These are phyloP conservation scores for Chimonanthus salicifolius DNA, from an alignment of 164 flowering plant species.

Conservation along the genomic window DNA sequence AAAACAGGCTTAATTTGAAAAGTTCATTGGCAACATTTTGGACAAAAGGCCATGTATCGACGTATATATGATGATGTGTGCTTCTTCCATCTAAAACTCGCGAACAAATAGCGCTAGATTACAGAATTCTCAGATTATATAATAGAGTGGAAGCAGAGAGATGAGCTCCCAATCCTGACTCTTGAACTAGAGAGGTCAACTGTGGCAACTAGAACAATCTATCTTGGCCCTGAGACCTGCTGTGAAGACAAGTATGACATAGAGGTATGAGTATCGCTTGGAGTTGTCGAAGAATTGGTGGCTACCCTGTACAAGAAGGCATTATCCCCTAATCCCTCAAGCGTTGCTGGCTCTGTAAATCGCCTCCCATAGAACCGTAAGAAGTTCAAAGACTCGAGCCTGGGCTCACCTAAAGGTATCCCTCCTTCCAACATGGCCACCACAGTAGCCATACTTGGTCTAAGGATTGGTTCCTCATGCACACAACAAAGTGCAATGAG, in stretches of 20 bases:
- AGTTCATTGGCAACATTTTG: neutral
- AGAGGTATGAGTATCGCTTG: neutral
- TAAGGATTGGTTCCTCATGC: constrained; percentile 71
- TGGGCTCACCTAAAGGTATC: constrained; percentile 7
- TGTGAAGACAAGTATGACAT: constrained; percentile 10
- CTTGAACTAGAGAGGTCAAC: neutral
- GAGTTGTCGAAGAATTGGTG: neutral
- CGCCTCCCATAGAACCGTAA: constrained; percentile 16
- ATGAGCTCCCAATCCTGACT: neutral
- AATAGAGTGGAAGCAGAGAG: neutral
- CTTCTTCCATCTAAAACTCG: neutral
- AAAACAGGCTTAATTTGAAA: neutral
- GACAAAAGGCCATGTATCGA: neutral
- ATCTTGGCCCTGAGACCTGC: constrained; percentile 17
- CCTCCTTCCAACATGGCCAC: constrained; percentile 72
- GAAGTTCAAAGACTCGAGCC: constrained; percentile 17
- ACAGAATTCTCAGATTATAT: neutral
- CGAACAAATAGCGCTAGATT: too few relatives aligned
- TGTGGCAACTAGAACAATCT: neutral
- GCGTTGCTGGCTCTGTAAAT: constrained; percentile 4
- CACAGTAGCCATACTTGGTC: constrained; percentile 73
- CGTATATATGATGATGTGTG: neutral
- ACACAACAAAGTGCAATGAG: constrained; percentile 78
- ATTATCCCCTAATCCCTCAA: neutral
- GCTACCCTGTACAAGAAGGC: neutral